phyloP scores from a whole-genome alignment of 495 filamentous ascomycete species.

The Pyrenula aspistea region DNA sequence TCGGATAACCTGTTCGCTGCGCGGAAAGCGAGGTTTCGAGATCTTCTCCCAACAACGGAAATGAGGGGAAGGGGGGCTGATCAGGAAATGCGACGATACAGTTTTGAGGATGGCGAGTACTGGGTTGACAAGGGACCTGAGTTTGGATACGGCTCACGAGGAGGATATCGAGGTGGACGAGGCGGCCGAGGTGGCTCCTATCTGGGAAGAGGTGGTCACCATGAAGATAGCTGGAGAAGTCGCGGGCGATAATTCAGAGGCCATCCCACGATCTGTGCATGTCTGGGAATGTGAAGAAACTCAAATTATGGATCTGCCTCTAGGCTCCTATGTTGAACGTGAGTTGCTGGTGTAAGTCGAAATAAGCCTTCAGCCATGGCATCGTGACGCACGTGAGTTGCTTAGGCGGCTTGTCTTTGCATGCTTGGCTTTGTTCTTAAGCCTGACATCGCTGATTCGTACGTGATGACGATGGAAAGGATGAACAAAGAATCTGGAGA shows the following conservation, averaged over 20 bases:
- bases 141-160: conserved; percentile 30
- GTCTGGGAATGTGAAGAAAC: no score
- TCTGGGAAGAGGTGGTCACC: neutral
- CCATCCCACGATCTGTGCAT: neutral
- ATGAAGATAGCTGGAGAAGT: neutral
- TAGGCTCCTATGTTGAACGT: no score
- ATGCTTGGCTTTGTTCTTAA: no score
- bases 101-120: conserved; percentile 58
- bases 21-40: conserved; percentile 55
- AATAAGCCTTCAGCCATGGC: no score
- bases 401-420: no score
- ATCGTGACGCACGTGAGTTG: no score
- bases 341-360: no score
- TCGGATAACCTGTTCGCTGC: conserved; percentile 36
- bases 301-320: no score
- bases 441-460: no score
- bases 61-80: conserved; percentile 33
- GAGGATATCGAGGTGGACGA: conserved; percentile 22
- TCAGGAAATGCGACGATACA: conserved; percentile 60
- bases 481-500: no score
- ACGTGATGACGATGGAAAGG: no score
- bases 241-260: neutral
- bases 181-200: conserved; percentile 7
- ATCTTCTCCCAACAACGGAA: conserved; percentile 31
- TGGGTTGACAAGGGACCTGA: conserved; percentile 72